Conservation (phyloP, 192 early-diverging fungal species). For the Coemansia sp. region DNA sequence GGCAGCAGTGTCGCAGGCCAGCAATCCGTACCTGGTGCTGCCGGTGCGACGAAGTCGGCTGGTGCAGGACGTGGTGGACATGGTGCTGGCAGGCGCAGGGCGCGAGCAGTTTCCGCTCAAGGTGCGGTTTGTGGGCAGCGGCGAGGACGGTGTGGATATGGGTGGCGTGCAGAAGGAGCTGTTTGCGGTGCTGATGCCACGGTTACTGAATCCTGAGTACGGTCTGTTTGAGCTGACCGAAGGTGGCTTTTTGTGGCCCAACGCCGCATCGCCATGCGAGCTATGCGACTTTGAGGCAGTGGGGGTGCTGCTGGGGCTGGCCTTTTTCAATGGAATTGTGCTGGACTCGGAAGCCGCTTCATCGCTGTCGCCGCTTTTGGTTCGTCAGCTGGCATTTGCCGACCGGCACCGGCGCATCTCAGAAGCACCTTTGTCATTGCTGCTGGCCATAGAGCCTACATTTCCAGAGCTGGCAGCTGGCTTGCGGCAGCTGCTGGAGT, state of each 20-base stretch:
- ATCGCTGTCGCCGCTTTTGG: constrained; percentile 70
- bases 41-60: constrained; percentile 67
- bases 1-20: constrained; percentile 13
- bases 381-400: constrained; percentile 58
- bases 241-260: constrained; percentile 67
- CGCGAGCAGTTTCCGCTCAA: constrained; percentile 39
- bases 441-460: background rate
- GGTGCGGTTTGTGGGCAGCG: constrained; percentile 81
- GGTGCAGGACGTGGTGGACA: constrained; percentile 71
- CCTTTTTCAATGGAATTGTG: constrained; percentile 81
- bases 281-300: constrained; percentile 73
- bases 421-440: background rate
- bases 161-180: constrained; percentile 97
- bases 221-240: constrained; percentile 66
- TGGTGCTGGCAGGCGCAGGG: constrained; percentile 8
- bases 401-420: background rate
- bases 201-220: constrained; percentile 69
- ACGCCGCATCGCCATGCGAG: constrained; percentile 59
- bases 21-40: constrained; percentile 72
- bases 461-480: constrained; percentile 69
- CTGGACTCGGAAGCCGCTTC: constrained; percentile 58
- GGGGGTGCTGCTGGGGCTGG: constrained; percentile 88
- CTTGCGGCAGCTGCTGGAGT: constrained; percentile 73
- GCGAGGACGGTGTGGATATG: constrained; percentile 93
- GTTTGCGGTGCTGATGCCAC: constrained; percentile 73